A percentile compares a stretch with the other conserved stretches of the same genome.
phyloP scores from a whole-genome alignment of 2,329 filamentous ascomycete species.

The Paecilomyces fulvus region DNA sequence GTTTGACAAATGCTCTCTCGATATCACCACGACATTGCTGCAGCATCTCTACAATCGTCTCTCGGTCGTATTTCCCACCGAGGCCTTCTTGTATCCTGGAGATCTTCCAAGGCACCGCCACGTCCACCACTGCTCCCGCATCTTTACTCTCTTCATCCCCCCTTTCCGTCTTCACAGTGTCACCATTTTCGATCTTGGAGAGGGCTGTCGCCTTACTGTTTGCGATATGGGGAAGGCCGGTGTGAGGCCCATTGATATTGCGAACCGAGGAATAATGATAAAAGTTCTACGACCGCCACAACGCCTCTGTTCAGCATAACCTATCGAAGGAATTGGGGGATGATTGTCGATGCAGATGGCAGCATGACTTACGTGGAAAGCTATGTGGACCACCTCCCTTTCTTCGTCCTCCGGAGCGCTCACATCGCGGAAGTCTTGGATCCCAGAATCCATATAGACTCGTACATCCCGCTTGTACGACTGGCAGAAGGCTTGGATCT shows the following conservation, averaged over 20 bases:
- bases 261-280: constrained; percentile 61
- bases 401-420: constrained; percentile 27
- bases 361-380: constrained; percentile 49
- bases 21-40: constrained; percentile 47
- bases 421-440: constrained; percentile 39
- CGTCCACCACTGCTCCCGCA: constrained; percentile 26
- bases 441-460: constrained; percentile 44
- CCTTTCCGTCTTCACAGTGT: not conserved
- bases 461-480: constrained; percentile 54
- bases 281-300: constrained; percentile 40
- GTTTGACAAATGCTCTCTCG: constrained; percentile 43
- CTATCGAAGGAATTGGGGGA: not conserved
- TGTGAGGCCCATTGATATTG: constrained; percentile 50
- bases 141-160: constrained; percentile 28
- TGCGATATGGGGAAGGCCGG: constrained; percentile 44
- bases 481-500: constrained; percentile 58
- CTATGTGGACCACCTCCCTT: constrained; percentile 45
- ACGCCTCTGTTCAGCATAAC: constrained; percentile 4
- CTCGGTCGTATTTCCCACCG: constrained; percentile 42
- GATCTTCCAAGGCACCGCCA: constrained; percentile 48
- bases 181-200: constrained; percentile 6
- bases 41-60: constrained; percentile 44
- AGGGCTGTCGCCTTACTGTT: constrained; percentile 16
- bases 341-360: constrained; percentile 8
- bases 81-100: constrained; percentile 45